Percentiles rank a stretch among this genome's conserved stretches.
Conservation (phyloP, 352 stramenopile species). For the Phytophthora hibernalis region DNA sequence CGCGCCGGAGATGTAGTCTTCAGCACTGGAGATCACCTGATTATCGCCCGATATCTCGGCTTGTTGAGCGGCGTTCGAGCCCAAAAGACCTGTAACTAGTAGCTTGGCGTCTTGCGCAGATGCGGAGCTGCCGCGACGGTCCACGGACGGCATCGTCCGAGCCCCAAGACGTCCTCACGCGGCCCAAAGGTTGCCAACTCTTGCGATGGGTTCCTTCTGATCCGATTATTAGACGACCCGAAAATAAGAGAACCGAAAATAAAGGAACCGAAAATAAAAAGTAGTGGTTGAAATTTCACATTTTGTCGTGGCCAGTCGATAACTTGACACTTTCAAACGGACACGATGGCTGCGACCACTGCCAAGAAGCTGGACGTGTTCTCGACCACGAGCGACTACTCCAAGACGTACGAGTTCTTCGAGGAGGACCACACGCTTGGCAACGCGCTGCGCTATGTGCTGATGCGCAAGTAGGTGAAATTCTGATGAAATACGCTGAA, state of each 20-base stretch:
- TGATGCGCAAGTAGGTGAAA: constrained; percentile 93
- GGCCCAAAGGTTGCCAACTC: constrained; percentile 5
- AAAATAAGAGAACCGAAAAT: too few species aligned
- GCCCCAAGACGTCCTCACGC: constrained; percentile 23
- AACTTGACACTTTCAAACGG: not conserved
- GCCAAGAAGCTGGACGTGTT: constrained; percentile 87
- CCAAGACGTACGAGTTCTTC: constrained; percentile 90
- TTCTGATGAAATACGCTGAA: not conserved
- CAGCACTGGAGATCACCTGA: constrained; percentile 23
- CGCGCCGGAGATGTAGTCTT: constrained; percentile 36
- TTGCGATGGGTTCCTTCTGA: not conserved
- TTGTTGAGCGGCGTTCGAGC: constrained; percentile 4
- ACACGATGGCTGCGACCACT: constrained; percentile 25
- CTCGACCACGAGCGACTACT: constrained; percentile 79
- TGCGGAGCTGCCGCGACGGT: constrained; percentile 2
- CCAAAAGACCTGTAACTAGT: not conserved
- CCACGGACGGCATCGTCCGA: constrained; percentile 34
- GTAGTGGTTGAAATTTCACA: too few species aligned
- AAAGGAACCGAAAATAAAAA: too few species aligned
- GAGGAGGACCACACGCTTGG: constrained; percentile 92
- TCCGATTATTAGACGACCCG: too few species aligned
- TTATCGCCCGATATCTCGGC: constrained; percentile 24
- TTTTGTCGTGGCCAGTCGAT: not conserved
- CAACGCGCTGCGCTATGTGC: constrained; percentile 92
- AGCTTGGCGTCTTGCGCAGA: constrained; percentile 8